Conservation (phyloP, 2,329 filamentous ascomycete species). For the Cladosporium sp. region DNA sequence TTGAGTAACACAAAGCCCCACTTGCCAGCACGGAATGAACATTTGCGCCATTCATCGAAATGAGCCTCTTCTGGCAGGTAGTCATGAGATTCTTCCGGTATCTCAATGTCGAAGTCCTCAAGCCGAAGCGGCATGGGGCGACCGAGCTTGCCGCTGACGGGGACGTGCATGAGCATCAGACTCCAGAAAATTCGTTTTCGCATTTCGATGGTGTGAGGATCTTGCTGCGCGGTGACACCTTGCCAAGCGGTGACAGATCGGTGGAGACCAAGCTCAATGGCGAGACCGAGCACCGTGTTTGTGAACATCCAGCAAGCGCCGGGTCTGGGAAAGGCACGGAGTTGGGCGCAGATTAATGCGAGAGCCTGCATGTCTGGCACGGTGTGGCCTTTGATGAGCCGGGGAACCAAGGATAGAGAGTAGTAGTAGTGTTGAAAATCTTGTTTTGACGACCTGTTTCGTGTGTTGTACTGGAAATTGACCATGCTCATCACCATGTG, state of each 20-base stretch:
- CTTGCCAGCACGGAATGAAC: constrained; percentile 64
- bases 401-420: constrained; percentile 63
- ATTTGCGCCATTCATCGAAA: constrained; percentile 47
- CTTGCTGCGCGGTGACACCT: constrained; percentile 47
- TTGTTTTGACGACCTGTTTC: constrained; percentile 58
- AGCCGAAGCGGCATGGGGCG: constrained; percentile 70
- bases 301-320: constrained; percentile 68
- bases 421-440: constrained; percentile 79
- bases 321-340: constrained; percentile 74
- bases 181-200: constrained; percentile 77
- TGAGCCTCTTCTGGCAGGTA: constrained; percentile 60
- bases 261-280: constrained; percentile 72
- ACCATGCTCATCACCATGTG: constrained; percentile 79
- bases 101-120: constrained; percentile 74
- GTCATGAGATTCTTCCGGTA: constrained; percentile 68
- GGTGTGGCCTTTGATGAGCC: constrained; percentile 58
- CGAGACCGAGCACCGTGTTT: constrained; percentile 61
- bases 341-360: constrained; percentile 65
- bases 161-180: constrained; percentile 61
- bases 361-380: constrained; percentile 69
- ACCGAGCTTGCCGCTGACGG: constrained; percentile 71
- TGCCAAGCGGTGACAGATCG: constrained; percentile 61
- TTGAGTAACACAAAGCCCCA: constrained; percentile 62
- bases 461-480: constrained; percentile 70
- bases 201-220: constrained; percentile 66